Base-by-base conservation (phyloP, 2,329 filamentous ascomycete genomes). In the Nothomitra cinnamomea region DNA sequence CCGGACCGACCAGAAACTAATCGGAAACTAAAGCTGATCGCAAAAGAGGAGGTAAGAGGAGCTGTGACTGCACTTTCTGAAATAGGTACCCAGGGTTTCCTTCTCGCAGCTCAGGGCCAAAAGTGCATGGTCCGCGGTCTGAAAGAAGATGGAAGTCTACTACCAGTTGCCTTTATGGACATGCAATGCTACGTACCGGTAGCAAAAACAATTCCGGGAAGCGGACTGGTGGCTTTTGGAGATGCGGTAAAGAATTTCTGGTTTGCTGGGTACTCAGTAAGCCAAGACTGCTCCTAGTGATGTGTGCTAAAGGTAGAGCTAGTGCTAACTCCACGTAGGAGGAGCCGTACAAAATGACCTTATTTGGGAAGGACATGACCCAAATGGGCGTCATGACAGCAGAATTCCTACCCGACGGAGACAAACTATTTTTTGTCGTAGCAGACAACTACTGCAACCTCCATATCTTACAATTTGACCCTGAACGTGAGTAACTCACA, bases 61-160 rank as follows among this genome's bases (percentile, higher is more conserved):
- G 87, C 87, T 2, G 87, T 98, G 22, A 95, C 90, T 13, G 85
- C 87, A 0, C 67, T 98, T 10, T 87, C 84, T 0, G 83, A 85
- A 58, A 83, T 94, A 53, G 90, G 86, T 42, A 87, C 82, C 0
- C 88, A 92, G 67, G 92, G 85, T 1, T 87, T 90, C 59, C 80
- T 94, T 74, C 82, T 92, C 57, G 85, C 85, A 41, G 88, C 89
- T 0, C 92, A 98, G 64, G 92, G 92, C 0, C 89, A 95, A 63
- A 98, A 98, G 68, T 90, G 88, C 65, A 94, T 98, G 85, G 88
- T 98, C 1, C 78, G 92, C 56, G 92, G 92, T 41, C 75, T 98
- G 2, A 95, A 95, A 65, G 92, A 98, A 66, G 92, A 98, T 64
- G 87, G 89, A 0, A 88, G 85, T 1, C 76, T 96, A 52, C 73